A percentile compares a stretch with the other conserved stretches of the same genome.
These are phyloP conservation scores for Sambucus nigra DNA, from an alignment of 129 eudicot species.

Conservation along the genomic window DNA sequence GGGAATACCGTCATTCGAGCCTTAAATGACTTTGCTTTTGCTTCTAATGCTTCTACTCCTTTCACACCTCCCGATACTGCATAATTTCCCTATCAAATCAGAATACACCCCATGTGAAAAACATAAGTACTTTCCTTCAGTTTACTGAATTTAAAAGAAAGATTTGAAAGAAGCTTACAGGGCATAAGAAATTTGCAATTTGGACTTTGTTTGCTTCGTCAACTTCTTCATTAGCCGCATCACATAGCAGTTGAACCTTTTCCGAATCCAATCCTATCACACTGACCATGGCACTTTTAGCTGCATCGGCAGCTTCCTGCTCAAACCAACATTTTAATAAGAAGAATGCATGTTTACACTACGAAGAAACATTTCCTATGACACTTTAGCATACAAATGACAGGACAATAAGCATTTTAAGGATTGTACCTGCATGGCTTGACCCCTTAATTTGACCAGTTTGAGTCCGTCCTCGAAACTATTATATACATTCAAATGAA, in stretches of 20 bases:
- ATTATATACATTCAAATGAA: not conserved
- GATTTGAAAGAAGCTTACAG: constrained; percentile 30
- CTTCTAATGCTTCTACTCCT: constrained; percentile 93
- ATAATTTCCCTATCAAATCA: constrained; percentile 71
- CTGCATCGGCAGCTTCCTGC: constrained; percentile 96
- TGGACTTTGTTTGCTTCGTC: constrained; percentile 77
- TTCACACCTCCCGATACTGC: constrained; percentile 94
- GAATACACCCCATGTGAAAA: not conserved
- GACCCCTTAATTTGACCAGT: constrained; percentile 92
- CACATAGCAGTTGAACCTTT: constrained; percentile 79
- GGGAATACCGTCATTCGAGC: constrained; percentile 88
- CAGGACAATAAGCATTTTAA: not conserved
- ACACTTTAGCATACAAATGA: not conserved
- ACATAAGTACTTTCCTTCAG: not conserved
- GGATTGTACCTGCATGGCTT: constrained; percentile 82
- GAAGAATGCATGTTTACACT: not conserved
- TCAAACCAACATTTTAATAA: not conserved
- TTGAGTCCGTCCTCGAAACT: constrained; percentile 98
- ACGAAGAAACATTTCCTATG: no score
- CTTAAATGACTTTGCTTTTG: constrained; percentile 90
- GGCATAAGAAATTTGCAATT: constrained; percentile 90
- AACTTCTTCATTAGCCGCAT: constrained; percentile 95
- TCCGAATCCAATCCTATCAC: constrained; percentile 86
- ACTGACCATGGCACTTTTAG: constrained; percentile 95
- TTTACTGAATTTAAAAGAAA: constrained; percentile 1